Evolutionary conservation across 2,329 filamentous ascomycete genomes (phyloP).

Genomic region (Cercospora sojina): DNA sequence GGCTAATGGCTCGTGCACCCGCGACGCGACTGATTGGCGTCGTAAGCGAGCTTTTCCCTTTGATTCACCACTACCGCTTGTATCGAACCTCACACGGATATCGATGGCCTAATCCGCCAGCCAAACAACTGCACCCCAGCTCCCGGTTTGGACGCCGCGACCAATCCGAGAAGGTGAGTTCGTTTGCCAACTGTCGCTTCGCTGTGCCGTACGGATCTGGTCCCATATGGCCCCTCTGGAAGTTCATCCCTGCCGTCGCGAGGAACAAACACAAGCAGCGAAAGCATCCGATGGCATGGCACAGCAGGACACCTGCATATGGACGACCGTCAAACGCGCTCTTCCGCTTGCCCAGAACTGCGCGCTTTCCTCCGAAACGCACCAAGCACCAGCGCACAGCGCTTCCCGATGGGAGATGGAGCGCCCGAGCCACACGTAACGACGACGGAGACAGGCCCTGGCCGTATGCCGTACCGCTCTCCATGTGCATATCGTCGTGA

Average conservation of each 20-base stretch:
- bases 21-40: background rate
- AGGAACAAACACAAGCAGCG: slow-evolving; percentile 27
- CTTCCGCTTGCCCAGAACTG: slow-evolving; percentile 13
- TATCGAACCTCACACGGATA: slow-evolving; percentile 8
- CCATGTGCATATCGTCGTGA: slow-evolving; percentile 8
- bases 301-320: slow-evolving; percentile 27
- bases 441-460: slow-evolving; percentile 8
- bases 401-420: slow-evolving; percentile 13
- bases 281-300: slow-evolving; percentile 27
- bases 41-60: slow-evolving; percentile 4
- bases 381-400: slow-evolving; percentile 11
- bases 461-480: slow-evolving; percentile 6
- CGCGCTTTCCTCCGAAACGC: slow-evolving; percentile 17
- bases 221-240: slow-evolving; percentile 2
- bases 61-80: slow-evolving; percentile 8
- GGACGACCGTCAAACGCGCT: slow-evolving; percentile 25
- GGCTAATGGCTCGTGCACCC: background rate
- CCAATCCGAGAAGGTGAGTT: slow-evolving; percentile 25
- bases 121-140: slow-evolving; percentile 13
- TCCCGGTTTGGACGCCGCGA: slow-evolving; percentile 13
- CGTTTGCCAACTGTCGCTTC: slow-evolving; percentile 5
- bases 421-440: slow-evolving; percentile 17
- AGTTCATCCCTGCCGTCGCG: slow-evolving; percentile 22
- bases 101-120: slow-evolving; percentile 14
- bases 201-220: background rate